Percentiles rank a stretch among this genome's conserved stretches.
Evolutionary conservation across 116 monocot species (phyloP).

Genomic region (Phalaenopsis hybrid): DNA sequence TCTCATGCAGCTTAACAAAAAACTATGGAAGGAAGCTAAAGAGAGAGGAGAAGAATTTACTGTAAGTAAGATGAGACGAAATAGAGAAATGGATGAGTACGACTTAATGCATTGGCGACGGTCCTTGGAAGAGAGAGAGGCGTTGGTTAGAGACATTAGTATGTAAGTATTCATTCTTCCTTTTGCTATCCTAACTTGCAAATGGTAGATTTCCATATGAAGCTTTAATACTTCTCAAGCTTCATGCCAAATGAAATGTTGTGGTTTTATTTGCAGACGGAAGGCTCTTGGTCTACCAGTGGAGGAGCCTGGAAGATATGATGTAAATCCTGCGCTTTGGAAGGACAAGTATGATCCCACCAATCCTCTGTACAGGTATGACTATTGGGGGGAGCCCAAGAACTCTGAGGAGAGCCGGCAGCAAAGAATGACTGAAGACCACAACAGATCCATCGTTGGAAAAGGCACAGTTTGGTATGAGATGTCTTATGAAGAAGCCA

Average conservation of each 20-base stretch:
- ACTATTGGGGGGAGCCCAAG: constrained; percentile 93
- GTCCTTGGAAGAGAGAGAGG: constrained; percentile 91
- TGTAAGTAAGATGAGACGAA: constrained; percentile 50
- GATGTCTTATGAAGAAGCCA: constrained; percentile 86
- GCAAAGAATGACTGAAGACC: constrained; percentile 45
- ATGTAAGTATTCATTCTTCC: constrained; percentile 29
- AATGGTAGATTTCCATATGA: too few relatives aligned
- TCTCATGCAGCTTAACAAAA: constrained; percentile 55
- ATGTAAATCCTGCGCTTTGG: constrained; percentile 41
- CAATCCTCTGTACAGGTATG: constrained; percentile 62
- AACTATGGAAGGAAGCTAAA: constrained; percentile 64
- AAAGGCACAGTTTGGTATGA: constrained; percentile 69
- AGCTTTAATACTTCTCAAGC: neutral
- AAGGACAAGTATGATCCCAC: constrained; percentile 67
- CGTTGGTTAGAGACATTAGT: constrained; percentile 92
- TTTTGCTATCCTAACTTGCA: neutral
- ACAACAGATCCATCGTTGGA: constrained; percentile 69
- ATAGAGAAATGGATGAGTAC: constrained; percentile 91
- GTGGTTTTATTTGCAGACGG: constrained; percentile 40
- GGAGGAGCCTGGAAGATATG: constrained; percentile 84
- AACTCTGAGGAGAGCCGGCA: constrained; percentile 71
- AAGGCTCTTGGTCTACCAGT: constrained; percentile 73
- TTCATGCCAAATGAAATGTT: neutral
- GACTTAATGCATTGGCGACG: constrained; percentile 82
- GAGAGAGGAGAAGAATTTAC: constrained; percentile 72